Base-by-base conservation (phyloP, 2,329 filamentous ascomycete genomes). In the Setomelanomma holmii region DNA sequence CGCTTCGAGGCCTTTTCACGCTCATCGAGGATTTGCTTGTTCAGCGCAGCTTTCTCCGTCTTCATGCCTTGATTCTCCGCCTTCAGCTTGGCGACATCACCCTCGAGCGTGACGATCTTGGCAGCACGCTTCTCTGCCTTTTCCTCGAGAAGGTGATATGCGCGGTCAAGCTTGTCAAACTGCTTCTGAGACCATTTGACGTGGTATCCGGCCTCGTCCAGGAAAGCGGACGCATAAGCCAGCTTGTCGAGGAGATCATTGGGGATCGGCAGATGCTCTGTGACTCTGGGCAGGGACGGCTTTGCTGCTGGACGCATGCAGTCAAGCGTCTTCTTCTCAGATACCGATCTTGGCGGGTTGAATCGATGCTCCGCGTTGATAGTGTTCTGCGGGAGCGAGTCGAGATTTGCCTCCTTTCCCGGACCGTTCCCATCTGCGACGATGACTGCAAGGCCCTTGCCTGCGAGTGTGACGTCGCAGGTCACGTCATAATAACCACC, bases 131-230 rank as follows among this genome's bases (percentile, higher is more conserved):
- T 40, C 17, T 49, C 47, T 4, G 22, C 16, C 22, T 43, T 49
- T 33, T 49, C 36, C 40, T 49, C 47, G 14, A 43, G 40, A 33
- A 36, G 30, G n/a, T 39, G 47, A 16, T 21, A 49, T 12, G 47
- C 42, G 14, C 34, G 35, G 23, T 49, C 47, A 11, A 49, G 47
- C 40, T 49, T 30, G 4, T 49, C 21, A 21, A 39, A 49, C 17
- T 49, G 47, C 14, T 43, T 43, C 14, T 43, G 22, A n/a, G 47
- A 40, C 17, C 39, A 43, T 19, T 49, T 38, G 20, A 40, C 47
- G 12, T 43, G 47, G 10, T 49, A 49, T 7, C 47, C 47, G 17
- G 47, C 47, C 10, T 43, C 40, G 33, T 49, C 47, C 30, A 49
- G 40, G 33, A 27, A 49, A n/a, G 47, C 47, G 12, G 47, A 39